Evolutionary conservation across 176 grass and related monocot genomes (phyloP).

Genomic region (Ensete glaucum): DNA sequence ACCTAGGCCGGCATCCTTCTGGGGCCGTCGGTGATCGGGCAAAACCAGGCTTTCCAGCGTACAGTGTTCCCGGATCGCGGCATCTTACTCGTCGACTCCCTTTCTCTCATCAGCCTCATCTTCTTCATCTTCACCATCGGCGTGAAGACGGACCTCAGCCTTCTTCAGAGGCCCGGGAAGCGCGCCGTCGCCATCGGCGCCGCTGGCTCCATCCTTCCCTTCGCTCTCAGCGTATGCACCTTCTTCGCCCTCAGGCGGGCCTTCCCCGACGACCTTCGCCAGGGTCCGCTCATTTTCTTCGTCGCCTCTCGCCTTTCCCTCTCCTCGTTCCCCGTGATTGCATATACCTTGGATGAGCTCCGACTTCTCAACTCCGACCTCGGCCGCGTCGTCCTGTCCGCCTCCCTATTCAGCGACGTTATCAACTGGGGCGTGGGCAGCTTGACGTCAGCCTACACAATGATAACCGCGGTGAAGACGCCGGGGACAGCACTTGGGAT

Average conservation of each 20-base stretch:
- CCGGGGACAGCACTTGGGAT: slow-evolving; percentile 16
- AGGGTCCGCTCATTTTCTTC: slow-evolving; percentile 30
- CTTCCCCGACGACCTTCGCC: slow-evolving; percentile 35
- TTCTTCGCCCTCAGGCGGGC: slow-evolving; percentile 22
- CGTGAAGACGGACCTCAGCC: slow-evolving; percentile 56
- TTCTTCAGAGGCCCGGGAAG: slow-evolving; percentile 36
- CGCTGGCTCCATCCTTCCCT: slow-evolving; percentile 40
- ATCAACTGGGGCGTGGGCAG: slow-evolving; percentile 40
- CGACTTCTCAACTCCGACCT: slow-evolving; percentile 85
- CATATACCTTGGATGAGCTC: slow-evolving; percentile 54
- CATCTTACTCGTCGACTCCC: slow-evolving; percentile 43
- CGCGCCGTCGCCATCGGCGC: slow-evolving; percentile 44
- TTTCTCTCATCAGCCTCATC: slow-evolving; percentile 50
- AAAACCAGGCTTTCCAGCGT: slow-evolving; percentile 18
- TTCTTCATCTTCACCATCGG: slow-evolving; percentile 71
- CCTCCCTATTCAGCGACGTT: slow-evolving; percentile 63
- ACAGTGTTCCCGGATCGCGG: slow-evolving; percentile 47
- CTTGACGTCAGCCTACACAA: slow-evolving; percentile 6
- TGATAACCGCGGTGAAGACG: slow-evolving; percentile 21
- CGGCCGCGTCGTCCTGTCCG: slow-evolving; percentile 58
- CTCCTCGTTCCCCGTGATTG: slow-evolving; percentile 59
- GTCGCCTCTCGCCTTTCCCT: slow-evolving; percentile 46
- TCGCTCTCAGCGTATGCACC: slow-evolving; percentile 25
- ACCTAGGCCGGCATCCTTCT: slow-evolving; percentile 38
- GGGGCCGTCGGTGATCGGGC: not conserved